Base-by-base conservation (phyloP, 1,284 basidiomycete genomes). In the Jaminaea rosea region DNA sequence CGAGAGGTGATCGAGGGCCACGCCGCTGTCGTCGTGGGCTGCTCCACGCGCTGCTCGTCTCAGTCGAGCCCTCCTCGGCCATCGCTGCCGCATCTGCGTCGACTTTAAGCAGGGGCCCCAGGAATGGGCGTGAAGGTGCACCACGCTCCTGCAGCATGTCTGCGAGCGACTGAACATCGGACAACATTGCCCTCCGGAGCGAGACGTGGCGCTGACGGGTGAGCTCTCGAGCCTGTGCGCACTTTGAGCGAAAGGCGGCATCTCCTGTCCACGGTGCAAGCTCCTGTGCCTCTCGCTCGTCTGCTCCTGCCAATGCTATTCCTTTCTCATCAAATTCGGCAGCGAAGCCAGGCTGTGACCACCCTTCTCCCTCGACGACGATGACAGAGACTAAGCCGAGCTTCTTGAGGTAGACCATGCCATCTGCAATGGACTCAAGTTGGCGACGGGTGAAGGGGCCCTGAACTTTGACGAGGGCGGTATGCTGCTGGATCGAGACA, bases 391-490 rank as follows among this genome's bases (percentile, higher is more conserved):
- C 86, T 15, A 99, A 80, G 2, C 94, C 94, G 26, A 98, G 84
- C 69, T 90, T 92, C 75, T 93, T 88, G 46, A 99, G 82, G 72
- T 96, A 90, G 46, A 91, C 86, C 78, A 99, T 83, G 44, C 94
- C 94, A 37, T 87, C 83, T 26, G 87, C 84, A 60, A 99, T 88
- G 70, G 89, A 92, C 60, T 91, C 86, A 53, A 98, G 83, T 73
- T 98, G 94, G 10, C 84, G 81, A 75, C 94, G 86, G n/a, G 84
- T 88, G 75, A 98, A 98, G 0, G 94, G 94, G 2, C 93, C 90
- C 75, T 98, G 94, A 11, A 98, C 79, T 76, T 98, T 98, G 71
- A 99, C 92, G 8, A 99, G 82, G 1, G 91, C 91, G 1, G 89
- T 90, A 52, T 87, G 85, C 39, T 83, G 80, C 62, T 83, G 80